phyloP scores from a whole-genome alignment of 1,284 basidiomycete species.

The Flammula alnicola region DNA sequence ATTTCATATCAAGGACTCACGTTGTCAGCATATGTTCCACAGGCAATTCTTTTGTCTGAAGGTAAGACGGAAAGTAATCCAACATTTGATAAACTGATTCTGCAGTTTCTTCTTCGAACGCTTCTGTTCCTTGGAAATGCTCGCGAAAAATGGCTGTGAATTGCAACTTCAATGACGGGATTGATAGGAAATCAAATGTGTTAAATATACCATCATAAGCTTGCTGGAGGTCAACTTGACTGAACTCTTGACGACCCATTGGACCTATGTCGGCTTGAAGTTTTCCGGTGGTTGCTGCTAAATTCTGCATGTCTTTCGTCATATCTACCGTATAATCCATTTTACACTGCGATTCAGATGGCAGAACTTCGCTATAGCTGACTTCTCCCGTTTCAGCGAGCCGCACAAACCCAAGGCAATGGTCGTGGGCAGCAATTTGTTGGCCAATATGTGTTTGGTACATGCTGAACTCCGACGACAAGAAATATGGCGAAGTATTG shows the following conservation, averaged over 20 bases:
- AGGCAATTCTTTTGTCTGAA: slow-evolving; percentile 52
- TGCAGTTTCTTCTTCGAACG: slow-evolving; percentile 38
- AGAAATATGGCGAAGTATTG: slow-evolving; percentile 48
- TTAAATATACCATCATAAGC: slow-evolving; percentile 50
- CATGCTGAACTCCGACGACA: slow-evolving; percentile 38
- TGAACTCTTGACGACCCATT: slow-evolving; percentile 48
- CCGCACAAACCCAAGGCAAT: slow-evolving; percentile 46
- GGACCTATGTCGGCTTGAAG: slow-evolving; percentile 45
- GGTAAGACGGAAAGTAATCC: slow-evolving; percentile 51
- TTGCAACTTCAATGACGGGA: background rate
- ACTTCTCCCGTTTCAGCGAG: slow-evolving; percentile 55
- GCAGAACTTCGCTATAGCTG: slow-evolving; percentile 43
- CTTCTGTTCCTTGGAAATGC: slow-evolving; percentile 29
- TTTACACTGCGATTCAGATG: slow-evolving; percentile 11
- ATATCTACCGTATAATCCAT: slow-evolving; percentile 34
- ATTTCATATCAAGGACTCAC: slow-evolving; percentile 38
- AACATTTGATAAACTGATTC: slow-evolving; percentile 41
- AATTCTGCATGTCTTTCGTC: slow-evolving; percentile 44
- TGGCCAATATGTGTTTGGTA: slow-evolving; percentile 47
- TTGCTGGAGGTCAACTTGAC: slow-evolving; percentile 50
- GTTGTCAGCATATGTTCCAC: slow-evolving; percentile 60
- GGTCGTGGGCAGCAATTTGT: slow-evolving; percentile 42
- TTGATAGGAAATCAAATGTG: slow-evolving; percentile 17
- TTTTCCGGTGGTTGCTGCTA: slow-evolving; percentile 36
- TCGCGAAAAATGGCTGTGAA: slow-evolving; percentile 43